A percentile compares a stretch with the other conserved stretches of the same genome.
phyloP scores from a whole-genome alignment of 192 early-diverging fungal species.

The Entomortierella parvispora region DNA sequence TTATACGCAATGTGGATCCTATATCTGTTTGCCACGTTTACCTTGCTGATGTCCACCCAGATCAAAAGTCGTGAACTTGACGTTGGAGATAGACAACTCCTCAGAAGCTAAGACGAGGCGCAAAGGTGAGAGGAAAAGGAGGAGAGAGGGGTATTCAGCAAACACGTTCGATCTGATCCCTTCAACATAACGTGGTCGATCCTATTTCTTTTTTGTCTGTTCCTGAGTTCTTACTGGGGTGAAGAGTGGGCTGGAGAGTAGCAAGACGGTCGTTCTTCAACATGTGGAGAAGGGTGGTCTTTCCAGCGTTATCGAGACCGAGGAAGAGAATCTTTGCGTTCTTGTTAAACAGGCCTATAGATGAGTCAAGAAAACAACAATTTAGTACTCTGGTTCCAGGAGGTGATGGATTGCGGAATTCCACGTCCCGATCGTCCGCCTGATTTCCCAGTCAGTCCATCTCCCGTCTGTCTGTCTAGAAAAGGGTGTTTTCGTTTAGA shows the following conservation, averaged over 20 bases:
- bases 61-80: constrained; percentile 98
- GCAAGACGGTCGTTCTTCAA: constrained; percentile 98
- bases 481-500: too few species aligned
- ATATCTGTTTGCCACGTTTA: constrained; percentile 25
- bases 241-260: constrained; percentile 93
- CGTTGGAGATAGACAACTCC: constrained; percentile 96
- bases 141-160: background rate
- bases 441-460: too few species aligned
- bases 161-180: too few species aligned
- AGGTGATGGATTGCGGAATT: too few species aligned
- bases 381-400: too few species aligned
- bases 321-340: constrained; percentile 99
- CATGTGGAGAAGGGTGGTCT: constrained; percentile 99
- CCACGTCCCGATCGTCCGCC: too few species aligned
- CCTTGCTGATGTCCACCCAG: constrained; percentile 96
- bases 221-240: constrained; percentile 93
- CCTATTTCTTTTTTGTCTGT: too few species aligned
- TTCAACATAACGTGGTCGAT: too few species aligned
- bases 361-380: background rate
- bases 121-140: background rate
- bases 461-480: too few species aligned
- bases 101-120: constrained; percentile 79
- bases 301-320: constrained; percentile 98
- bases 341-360: constrained; percentile 95
- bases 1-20: background rate